phyloP scores from a whole-genome alignment of 1,139 yeast genomes.

The Candida albicans region DNA sequence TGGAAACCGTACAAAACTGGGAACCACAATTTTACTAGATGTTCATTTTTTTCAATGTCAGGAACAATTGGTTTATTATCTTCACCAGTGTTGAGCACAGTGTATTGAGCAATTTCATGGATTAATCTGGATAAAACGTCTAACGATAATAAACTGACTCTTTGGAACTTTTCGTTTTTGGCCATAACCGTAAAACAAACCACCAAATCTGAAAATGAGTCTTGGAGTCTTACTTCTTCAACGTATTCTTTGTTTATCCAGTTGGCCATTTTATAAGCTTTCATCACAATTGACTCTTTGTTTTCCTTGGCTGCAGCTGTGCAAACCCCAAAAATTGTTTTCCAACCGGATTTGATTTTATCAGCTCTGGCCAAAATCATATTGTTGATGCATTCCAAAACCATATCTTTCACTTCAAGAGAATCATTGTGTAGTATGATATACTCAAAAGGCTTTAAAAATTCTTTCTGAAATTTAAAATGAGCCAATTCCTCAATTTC shows the following conservation, averaged over 20 bases:
- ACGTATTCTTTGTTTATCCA: conserved; percentile 63
- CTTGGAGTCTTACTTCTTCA: conserved; percentile 67
- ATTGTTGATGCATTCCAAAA: conserved; percentile 83
- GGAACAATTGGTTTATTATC: conserved; percentile 16
- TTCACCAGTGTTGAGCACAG: conserved; percentile 21
- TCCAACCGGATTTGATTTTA: conserved; percentile 92
- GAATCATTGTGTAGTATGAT: conserved; percentile 68
- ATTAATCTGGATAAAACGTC: conserved; percentile 72
- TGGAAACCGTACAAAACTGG: conserved; percentile 85
- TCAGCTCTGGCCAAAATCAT: conserved; percentile 77
- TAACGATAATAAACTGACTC: conserved; percentile 74
- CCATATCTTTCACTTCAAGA: conserved; percentile 81
- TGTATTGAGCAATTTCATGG: conserved; percentile 52
- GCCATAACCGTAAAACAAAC: conserved; percentile 77
- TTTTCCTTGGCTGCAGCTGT: conserved; percentile 60
- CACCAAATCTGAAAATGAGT: conserved; percentile 74
- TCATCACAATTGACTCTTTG: conserved; percentile 58
- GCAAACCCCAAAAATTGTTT: conserved; percentile 78
- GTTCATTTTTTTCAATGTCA: conserved; percentile 30
- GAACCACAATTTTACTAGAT: conserved; percentile 60
- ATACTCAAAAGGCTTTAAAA: conserved; percentile 86
- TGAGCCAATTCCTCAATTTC: conserved; percentile 93
- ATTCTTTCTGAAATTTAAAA: conserved; percentile 93
- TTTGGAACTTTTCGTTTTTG: conserved; percentile 81
- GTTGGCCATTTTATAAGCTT: conserved; percentile 63